A percentile compares a stretch with the other conserved stretches of the same genome.
These are phyloP conservation scores for Parathielavia hyrcaniae DNA, from an alignment of 495 filamentous ascomycete species.

Conservation along the genomic window DNA sequence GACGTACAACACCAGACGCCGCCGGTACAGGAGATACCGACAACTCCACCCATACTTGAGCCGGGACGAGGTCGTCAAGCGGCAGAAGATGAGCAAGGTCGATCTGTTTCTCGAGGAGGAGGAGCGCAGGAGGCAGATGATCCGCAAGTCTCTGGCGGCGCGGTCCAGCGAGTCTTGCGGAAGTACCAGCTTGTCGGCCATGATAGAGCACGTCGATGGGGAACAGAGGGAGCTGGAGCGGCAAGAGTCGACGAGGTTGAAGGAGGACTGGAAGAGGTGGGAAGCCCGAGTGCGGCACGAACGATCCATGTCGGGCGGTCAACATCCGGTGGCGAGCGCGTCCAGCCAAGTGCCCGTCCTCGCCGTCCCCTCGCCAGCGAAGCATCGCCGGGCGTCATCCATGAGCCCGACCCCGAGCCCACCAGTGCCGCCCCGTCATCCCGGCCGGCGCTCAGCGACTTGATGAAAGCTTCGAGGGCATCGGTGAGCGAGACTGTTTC, in stretches of 20 bases:
- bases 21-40: conserved; percentile 16
- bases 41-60: conserved; percentile 21
- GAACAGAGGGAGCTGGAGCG: conserved; percentile 19
- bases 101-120: conserved; percentile 34
- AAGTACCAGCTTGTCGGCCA: conserved; percentile 10
- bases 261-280: conserved; percentile 33
- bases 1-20: conserved; percentile 23
- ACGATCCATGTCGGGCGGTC: conserved; percentile 25
- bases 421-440: conserved; percentile 5
- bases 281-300: conserved; percentile 27
- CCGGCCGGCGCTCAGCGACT: not conserved
- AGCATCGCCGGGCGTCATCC: conserved; percentile 19
- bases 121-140: conserved; percentile 38
- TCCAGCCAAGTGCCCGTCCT: conserved; percentile 20
- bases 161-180: conserved; percentile 27
- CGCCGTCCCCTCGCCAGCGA: conserved; percentile 27
- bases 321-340: conserved; percentile 23
- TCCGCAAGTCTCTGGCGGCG: conserved; percentile 43
- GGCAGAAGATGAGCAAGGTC: conserved; percentile 25
- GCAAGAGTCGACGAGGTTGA: conserved; percentile 20
- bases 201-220: conserved; percentile 4
- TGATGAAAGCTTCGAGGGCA: not conserved
- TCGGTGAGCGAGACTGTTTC: not conserved
- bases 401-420: not conserved
- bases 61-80: conserved; percentile 18